A percentile compares a stretch with the other conserved stretches of the same genome.
These are phyloP conservation scores for Cryptococcus sp. DNA, from an alignment of 1,284 basidiomycete species.

Conservation along the genomic window DNA sequence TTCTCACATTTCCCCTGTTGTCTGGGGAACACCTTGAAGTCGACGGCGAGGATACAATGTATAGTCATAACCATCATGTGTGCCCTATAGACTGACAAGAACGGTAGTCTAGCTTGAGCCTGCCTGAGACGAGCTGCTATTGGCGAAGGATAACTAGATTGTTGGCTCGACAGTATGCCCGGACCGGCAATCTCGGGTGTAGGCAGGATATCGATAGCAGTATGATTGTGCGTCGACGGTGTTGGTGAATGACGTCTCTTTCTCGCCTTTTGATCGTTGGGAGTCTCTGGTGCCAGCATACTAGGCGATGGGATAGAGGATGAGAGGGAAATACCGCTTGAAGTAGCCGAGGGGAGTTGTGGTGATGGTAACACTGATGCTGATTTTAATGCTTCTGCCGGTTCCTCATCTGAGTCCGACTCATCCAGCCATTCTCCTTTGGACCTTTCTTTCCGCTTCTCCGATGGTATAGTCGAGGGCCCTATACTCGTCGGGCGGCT, in stretches of 20 bases:
- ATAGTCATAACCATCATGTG: slow-evolving; percentile 95
- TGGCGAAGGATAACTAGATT: slow-evolving; percentile 1
- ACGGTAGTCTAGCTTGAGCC: slow-evolving; percentile 42
- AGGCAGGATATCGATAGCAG: slow-evolving; percentile 21
- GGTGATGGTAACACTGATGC: slow-evolving; percentile 8
- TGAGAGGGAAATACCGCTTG: not conserved
- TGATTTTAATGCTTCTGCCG: slow-evolving; percentile 16
- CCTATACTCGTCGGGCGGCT: slow-evolving; percentile 3
- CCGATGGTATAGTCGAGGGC: not conserved
- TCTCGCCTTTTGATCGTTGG: not conserved
- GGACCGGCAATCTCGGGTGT: slow-evolving; percentile 15
- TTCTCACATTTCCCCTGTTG: slow-evolving; percentile 88
- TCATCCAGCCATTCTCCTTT: slow-evolving; percentile 42
- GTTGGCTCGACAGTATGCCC: not conserved
- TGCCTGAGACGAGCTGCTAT: not conserved
- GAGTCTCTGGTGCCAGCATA: not conserved
- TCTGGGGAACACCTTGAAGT: slow-evolving; percentile 89
- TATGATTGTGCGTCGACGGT: slow-evolving; percentile 23
- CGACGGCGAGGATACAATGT: slow-evolving; percentile 89
- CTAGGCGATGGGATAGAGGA: not conserved
- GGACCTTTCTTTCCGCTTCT: slow-evolving; percentile 12
- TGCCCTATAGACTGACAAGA: slow-evolving; percentile 82
- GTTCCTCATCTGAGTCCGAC: slow-evolving; percentile 40
- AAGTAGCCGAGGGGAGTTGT: slow-evolving; percentile 2
- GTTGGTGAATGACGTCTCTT: slow-evolving; percentile 23